Percentiles rank a stretch among this genome's conserved stretches.
These are phyloP conservation scores for Nemophila menziesii DNA, from an alignment of 257 asterid genomes.

Conservation along the genomic window DNA sequence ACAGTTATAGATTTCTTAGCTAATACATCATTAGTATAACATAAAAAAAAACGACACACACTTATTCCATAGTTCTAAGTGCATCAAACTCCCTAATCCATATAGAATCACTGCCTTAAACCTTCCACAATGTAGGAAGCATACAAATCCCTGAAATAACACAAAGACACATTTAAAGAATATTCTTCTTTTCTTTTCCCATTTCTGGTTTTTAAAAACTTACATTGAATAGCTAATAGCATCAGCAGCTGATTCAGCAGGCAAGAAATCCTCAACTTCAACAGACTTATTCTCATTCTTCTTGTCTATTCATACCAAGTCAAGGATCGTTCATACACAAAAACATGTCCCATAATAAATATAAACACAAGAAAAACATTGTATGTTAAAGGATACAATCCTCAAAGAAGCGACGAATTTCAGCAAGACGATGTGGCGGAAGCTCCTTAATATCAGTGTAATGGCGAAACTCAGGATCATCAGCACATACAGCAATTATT, in stretches of 20 bases:
- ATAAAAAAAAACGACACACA: no score
- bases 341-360: not conserved
- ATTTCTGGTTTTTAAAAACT: conserved; percentile 12
- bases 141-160: conserved; percentile 58
- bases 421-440: conserved; percentile 91
- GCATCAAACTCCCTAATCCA: not conserved
- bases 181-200: not conserved
- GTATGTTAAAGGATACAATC: conserved; percentile 56
- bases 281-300: conserved; percentile 83
- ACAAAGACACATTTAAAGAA: conserved; percentile 2
- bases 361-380: not conserved
- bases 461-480: conserved; percentile 83
- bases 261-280: conserved; percentile 75
- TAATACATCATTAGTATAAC: not conserved
- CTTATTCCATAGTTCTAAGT: no score
- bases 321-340: conserved; percentile 17
- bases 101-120: conserved; percentile 47
- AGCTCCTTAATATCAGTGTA: conserved; percentile 59
- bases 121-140: conserved; percentile 69
- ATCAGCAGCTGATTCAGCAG: conserved; percentile 54
- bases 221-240: conserved; percentile 74
- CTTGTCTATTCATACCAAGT: conserved; percentile 39
- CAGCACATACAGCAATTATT: conserved; percentile 86
- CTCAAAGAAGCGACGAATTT: conserved; percentile 89
- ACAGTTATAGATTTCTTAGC: not conserved